Evolutionary conservation across 768 basidiomycete species (phyloP).

Genomic region (Agrocybe pediades): DNA sequence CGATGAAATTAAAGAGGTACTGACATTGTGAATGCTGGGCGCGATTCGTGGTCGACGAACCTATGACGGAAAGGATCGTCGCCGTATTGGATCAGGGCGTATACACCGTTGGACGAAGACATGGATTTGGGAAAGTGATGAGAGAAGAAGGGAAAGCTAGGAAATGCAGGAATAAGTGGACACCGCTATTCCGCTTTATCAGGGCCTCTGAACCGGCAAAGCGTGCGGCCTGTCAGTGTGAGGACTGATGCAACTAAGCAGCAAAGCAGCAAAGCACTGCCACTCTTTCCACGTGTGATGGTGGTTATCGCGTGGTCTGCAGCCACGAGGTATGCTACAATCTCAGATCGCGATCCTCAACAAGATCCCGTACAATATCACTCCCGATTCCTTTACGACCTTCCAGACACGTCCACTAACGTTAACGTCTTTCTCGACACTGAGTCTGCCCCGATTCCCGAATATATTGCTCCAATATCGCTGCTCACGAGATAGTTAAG

Average conservation of each 20-base stretch:
- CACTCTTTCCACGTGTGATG: slow-evolving; percentile 19
- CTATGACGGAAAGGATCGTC: slow-evolving; percentile 59
- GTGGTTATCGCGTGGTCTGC: slow-evolving; percentile 12
- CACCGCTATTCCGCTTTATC: slow-evolving; percentile 9
- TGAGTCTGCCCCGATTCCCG: no score
- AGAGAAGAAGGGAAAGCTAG: slow-evolving; percentile 16
- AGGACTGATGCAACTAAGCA: no score
- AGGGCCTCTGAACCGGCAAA: background rate
- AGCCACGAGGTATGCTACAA: background rate
- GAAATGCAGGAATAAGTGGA: slow-evolving; percentile 17
- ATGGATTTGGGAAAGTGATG: slow-evolving; percentile 26
- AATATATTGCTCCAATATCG: no score
- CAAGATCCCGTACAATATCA: no score
- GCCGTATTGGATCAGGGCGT: slow-evolving; percentile 66
- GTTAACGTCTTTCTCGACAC: no score
- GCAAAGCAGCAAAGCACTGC: slow-evolving; percentile 14
- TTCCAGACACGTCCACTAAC: no score
- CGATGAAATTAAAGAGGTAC: slow-evolving; percentile 23
- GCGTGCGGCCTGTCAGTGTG: no score
- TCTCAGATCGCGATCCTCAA: background rate
- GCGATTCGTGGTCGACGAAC: slow-evolving; percentile 66
- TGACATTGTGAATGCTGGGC: slow-evolving; percentile 70
- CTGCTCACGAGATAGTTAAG: no score
- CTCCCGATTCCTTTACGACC: no score
- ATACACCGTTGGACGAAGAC: slow-evolving; percentile 22